Conservation (phyloP, 2,329 filamentous ascomycete genomes). For the Botryotinia globosa region DNA sequence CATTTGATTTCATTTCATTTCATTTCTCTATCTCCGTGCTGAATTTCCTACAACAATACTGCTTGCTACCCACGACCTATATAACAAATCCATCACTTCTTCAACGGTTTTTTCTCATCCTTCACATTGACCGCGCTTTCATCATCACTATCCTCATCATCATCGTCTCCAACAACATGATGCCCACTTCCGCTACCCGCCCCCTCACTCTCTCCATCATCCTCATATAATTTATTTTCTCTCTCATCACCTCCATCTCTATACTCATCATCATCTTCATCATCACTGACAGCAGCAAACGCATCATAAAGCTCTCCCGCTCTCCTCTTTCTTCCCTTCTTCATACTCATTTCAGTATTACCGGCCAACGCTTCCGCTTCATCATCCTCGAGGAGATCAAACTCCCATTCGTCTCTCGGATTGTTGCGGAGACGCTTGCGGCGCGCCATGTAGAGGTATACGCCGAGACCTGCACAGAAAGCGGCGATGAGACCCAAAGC, state of each 20-base stretch:
- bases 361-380: slow-evolving; percentile 59
- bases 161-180: slow-evolving; percentile 52
- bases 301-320: slow-evolving; percentile 96
- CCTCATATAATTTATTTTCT: slow-evolving; percentile 38
- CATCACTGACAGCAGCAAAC: slow-evolving; percentile 86
- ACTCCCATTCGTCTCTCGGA: slow-evolving; percentile 83
- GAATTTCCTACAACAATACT: background rate
- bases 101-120: slow-evolving; percentile 10
- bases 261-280: slow-evolving; percentile 55
- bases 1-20: background rate
- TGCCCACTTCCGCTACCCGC: slow-evolving; percentile 37
- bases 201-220: slow-evolving; percentile 39
- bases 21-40: background rate
- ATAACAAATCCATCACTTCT: slow-evolving; percentile 15
- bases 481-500: slow-evolving; percentile 77
- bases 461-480: slow-evolving; percentile 78
- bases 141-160: slow-evolving; percentile 45
- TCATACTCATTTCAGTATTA: slow-evolving; percentile 44
- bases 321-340: slow-evolving; percentile 52
- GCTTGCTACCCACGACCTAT: background rate
- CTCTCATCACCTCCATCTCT: slow-evolving; percentile 39
- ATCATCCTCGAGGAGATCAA: slow-evolving; percentile 85
- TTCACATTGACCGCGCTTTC: slow-evolving; percentile 30
- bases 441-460: slow-evolving; percentile 77
- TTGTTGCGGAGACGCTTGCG: slow-evolving; percentile 72